These are phyloP conservation scores for Metschnikowia sp. DNA, from an alignment of 805 yeast species.

Conservation along the genomic window DNA sequence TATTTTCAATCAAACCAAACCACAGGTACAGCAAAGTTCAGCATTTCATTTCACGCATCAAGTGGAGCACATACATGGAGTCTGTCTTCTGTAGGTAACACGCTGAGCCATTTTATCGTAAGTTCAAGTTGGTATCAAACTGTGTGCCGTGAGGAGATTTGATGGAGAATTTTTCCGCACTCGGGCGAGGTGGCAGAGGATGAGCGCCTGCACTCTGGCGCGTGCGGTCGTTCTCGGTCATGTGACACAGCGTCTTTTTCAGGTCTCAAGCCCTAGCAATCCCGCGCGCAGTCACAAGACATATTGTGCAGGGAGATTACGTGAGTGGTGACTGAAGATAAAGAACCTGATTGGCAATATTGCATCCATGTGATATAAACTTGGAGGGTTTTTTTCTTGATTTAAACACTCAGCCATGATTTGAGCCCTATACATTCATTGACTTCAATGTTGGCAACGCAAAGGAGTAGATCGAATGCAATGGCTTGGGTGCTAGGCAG, in stretches of 20 bases:
- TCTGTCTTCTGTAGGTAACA: conserved; percentile 28
- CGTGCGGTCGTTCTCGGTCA: conserved; percentile 6
- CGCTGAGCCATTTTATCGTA: conserved; percentile 83
- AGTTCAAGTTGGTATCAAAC: conserved; percentile 9
- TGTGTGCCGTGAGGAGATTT: neutral
- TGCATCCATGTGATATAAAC: no score
- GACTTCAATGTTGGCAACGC: no score
- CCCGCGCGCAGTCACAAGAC: no score
- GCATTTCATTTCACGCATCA: neutral
- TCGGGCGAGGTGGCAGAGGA: conserved; percentile 12
- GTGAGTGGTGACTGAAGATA: no score
- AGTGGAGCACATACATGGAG: conserved; percentile 34
- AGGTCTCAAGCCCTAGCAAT: conserved; percentile 19
- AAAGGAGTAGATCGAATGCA: no score
- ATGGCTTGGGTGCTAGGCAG: no score
- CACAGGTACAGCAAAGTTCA: neutral
- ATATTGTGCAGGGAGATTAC: no score
- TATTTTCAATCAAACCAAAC: neutral
- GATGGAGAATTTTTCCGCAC: conserved; percentile 15
- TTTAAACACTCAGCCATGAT: no score
- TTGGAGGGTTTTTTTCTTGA: no score
- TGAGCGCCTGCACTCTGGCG: conserved; percentile 13
- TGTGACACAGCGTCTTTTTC: conserved; percentile 4
- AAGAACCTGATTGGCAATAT: no score
- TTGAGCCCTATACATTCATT: no score